phyloP scores from a whole-genome alignment of 2,329 filamentous ascomycete genomes.

The Diaporthe sp. region DNA sequence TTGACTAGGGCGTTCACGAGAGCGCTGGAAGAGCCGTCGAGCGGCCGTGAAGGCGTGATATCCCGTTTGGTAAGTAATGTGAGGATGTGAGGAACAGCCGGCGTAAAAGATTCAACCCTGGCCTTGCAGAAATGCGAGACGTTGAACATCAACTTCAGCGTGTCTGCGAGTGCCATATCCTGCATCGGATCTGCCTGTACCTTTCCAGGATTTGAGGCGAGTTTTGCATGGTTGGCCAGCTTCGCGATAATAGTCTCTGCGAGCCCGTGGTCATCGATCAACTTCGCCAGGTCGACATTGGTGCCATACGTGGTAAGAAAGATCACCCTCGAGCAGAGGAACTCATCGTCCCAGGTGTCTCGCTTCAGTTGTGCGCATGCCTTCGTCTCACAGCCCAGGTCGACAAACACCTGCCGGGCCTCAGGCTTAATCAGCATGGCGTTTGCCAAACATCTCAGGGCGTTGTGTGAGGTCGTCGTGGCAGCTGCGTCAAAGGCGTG shows the following conservation, averaged over 20 bases:
- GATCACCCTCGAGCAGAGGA: conserved; percentile 82
- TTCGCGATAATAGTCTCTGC: conserved; percentile 79
- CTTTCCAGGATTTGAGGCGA: conserved; percentile 49
- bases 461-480: conserved; percentile 77
- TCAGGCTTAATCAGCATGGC: conserved; percentile 78
- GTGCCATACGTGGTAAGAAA: conserved; percentile 86
- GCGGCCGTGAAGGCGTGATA: conserved; percentile 72
- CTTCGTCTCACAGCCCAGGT: conserved; percentile 76
- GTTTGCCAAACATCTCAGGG: conserved; percentile 87
- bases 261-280: conserved; percentile 76
- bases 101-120: conserved; percentile 72
- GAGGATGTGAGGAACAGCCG: conserved; percentile 78
- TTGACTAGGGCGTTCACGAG: conserved; percentile 87
- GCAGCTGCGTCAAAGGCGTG: conserved; percentile 80
- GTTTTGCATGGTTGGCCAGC: conserved; percentile 76
- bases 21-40: conserved; percentile 79
- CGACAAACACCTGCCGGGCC: conserved; percentile 80
- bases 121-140: conserved; percentile 81
- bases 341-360: conserved; percentile 86
- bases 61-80: conserved; percentile 74
- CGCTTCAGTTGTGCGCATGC: conserved; percentile 80
- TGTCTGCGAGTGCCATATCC: conserved; percentile 85
- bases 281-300: conserved; percentile 72
- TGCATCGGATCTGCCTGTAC: conserved; percentile 70
- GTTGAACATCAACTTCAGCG: conserved; percentile 91